Base-by-base conservation (phyloP, 352 stramenopile species). In the Hyaloperonospora brassicae region DNA sequence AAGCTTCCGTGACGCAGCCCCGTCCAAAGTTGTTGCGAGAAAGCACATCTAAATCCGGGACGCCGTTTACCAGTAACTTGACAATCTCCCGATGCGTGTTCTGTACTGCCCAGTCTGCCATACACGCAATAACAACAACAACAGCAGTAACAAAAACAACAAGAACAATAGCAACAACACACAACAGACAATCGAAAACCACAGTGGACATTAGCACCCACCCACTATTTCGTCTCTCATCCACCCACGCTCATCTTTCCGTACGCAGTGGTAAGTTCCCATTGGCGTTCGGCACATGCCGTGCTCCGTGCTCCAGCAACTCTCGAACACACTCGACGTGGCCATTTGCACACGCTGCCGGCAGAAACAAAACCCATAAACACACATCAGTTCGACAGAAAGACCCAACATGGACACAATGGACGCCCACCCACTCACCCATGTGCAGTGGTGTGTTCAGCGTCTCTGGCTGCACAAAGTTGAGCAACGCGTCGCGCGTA, bases 381-480 rank as follows among this genome's bases (percentile, higher is more conserved):
- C 42, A 24, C 41, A 39, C 11, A 24, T 52, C 23, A 61, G 30
- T 24, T 8, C 14, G 24, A 50, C 50, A 35, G 44, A 40, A 35
- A n/a, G n/a, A n/a, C n/a, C 13, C 44, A 23, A 50, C 30, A 35
- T 13, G 17, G 7, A 9, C 27, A 47, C 38, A 21, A 34, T 38
- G 11, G 39, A 44, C 39, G 39, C 36, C 39, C 30, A 45, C 21
- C 7, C 9, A 36, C 63, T 27, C 63, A 87, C 80, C 83, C 83
- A 93, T 93, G 66, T 93, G 83, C 21, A 93, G 75, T 24, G 83
- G 79, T 38, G 83, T 89, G 66, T 91, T 91, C 38, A 79, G 65
- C 51, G 80, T 82, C 50, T 79, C 72, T 11, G 80, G 67, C 62
- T 93, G 79, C 48, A 78, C 73, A 30, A 76, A 93, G 62, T 93